Evolutionary conservation across 1,284 basidiomycete genomes (phyloP).

Genomic region (Cerioporus squamosus): DNA sequence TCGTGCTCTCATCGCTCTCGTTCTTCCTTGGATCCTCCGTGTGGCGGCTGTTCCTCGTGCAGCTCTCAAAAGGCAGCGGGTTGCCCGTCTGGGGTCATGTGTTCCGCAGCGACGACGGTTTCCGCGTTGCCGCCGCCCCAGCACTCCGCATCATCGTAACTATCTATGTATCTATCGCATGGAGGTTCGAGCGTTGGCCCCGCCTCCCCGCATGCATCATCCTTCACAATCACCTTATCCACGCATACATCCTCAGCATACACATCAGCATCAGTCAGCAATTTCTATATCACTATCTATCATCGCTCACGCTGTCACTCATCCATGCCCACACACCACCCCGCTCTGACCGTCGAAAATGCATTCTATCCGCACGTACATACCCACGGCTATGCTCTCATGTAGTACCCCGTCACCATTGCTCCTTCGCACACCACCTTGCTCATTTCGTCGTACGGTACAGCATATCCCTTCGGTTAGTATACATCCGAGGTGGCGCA

Average conservation of each 20-base stretch:
- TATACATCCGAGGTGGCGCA: slow-evolving; percentile 6
- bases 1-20: slow-evolving; percentile 16
- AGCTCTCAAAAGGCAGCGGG: slow-evolving; percentile 13
- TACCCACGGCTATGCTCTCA: slow-evolving; percentile 10
- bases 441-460: slow-evolving; percentile 2
- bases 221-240: not conserved
- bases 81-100: not conserved
- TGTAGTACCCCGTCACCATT: not conserved
- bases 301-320: slow-evolving; percentile 19
- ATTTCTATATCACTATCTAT: slow-evolving; percentile 26
- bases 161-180: slow-evolving; percentile 21
- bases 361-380: slow-evolving; percentile 21
- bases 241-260: slow-evolving; percentile 12
- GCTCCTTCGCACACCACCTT: not conserved
- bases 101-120: not conserved
- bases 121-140: not conserved
- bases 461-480: slow-evolving; percentile 6
- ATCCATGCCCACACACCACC: slow-evolving; percentile 12
- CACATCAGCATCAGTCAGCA: slow-evolving; percentile 17
- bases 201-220: not conserved
- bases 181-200: slow-evolving; percentile 3
- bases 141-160: slow-evolving; percentile 1
- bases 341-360: slow-evolving; percentile 21
- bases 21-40: not conserved
- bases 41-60: not conserved